Percentiles rank a stretch among this genome's conserved stretches.
These are phyloP conservation scores for Xylaria grammica DNA, from an alignment of 495 filamentous ascomycete species.

Conservation along the genomic window DNA sequence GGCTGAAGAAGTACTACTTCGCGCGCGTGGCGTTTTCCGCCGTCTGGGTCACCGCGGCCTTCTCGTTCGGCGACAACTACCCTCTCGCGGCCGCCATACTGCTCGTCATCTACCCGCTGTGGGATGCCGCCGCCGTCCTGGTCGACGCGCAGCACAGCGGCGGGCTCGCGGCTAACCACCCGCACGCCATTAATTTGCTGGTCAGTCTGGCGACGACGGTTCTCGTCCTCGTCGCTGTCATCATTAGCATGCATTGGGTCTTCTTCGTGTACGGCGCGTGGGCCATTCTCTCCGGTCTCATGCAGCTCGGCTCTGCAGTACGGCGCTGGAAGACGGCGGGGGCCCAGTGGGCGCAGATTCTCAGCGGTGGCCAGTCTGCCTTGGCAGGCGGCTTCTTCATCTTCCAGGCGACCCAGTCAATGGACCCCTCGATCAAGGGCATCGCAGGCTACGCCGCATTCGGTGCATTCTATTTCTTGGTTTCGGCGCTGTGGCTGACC, in stretches of 20 bases:
- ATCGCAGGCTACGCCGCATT: constrained; percentile 23
- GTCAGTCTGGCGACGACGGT: constrained; percentile 19
- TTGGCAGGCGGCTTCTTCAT: constrained; percentile 24
- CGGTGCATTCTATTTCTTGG: constrained; percentile 20
- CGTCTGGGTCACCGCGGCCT: constrained; percentile 19
- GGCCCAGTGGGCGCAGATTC: constrained; percentile 16
- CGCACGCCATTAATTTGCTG: constrained; percentile 17
- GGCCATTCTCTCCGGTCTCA: constrained; percentile 21
- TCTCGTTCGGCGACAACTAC: constrained; percentile 19
- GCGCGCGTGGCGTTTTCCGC: constrained; percentile 13
- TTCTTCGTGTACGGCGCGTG: constrained; percentile 21
- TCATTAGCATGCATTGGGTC: constrained; percentile 22
- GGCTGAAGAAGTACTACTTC: constrained; percentile 26
- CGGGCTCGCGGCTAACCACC: constrained; percentile 17
- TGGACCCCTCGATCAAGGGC: constrained; percentile 19
- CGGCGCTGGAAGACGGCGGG: constrained; percentile 20
- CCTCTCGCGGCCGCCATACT: constrained; percentile 12
- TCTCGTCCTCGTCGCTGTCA: constrained; percentile 8
- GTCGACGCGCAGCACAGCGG: constrained; percentile 22
- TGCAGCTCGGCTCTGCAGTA: constrained; percentile 19
- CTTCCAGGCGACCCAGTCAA: constrained; percentile 19
- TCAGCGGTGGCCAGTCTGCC: constrained; percentile 22
- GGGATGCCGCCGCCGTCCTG: constrained; percentile 17
- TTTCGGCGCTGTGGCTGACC: constrained; percentile 22
- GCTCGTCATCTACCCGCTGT: constrained; percentile 22